Conservation (phyloP, 2,329 filamentous ascomycete genomes). For the Paraconiothyrium sp. region DNA sequence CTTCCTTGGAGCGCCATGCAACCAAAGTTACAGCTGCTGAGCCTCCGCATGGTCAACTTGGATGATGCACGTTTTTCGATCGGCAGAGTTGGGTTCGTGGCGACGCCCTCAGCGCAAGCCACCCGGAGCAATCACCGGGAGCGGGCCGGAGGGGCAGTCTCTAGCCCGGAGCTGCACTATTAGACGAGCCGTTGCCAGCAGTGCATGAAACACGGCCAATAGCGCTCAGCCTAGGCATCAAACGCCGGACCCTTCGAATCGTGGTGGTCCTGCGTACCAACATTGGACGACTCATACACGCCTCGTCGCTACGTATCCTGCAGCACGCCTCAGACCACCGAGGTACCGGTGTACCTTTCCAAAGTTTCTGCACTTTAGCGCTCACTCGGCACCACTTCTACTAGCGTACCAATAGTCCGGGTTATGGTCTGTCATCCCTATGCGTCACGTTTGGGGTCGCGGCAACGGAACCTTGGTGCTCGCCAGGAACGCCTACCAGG, state of each 20-base stretch:
- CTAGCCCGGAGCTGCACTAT: not conserved
- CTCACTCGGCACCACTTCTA: not conserved
- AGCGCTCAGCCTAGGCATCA: not conserved
- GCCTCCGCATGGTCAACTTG: not conserved
- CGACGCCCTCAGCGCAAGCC: conserved; percentile 1
- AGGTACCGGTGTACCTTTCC: not conserved
- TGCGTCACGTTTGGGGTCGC: not conserved
- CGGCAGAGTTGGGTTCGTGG: not conserved
- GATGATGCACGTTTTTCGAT: conserved; percentile 8
- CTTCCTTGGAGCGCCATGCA: not conserved
- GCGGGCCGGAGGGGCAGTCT: conserved; percentile 2
- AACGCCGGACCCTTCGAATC: conserved; percentile 1
- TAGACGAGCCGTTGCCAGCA: not conserved
- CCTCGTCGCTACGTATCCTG: not conserved
- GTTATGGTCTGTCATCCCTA: not conserved
- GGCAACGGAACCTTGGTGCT: not conserved
- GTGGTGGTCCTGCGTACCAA: not conserved
- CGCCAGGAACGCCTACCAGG: not conserved
- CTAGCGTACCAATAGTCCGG: not conserved
- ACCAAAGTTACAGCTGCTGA: not conserved
- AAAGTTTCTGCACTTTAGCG: not conserved
- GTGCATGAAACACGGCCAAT: not conserved
- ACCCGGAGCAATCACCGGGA: conserved; percentile 5
- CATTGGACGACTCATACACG: not conserved
- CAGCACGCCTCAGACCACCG: not conserved